These are phyloP conservation scores for Alternaria infectoria DNA, from an alignment of 2,329 filamentous ascomycete genomes.

Conservation along the genomic window DNA sequence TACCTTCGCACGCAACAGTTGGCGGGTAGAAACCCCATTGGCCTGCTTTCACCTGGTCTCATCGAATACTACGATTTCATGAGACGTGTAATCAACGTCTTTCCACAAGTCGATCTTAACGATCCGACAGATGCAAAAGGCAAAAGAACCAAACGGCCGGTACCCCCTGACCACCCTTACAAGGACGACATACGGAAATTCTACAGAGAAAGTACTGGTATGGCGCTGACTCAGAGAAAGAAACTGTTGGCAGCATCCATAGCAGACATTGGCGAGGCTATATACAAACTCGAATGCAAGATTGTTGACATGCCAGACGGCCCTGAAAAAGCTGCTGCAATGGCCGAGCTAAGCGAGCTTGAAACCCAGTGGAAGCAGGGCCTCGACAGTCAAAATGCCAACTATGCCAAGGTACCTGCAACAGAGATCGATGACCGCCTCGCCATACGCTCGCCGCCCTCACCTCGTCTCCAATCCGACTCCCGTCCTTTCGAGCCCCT, in stretches of 20 bases:
- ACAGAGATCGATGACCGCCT: constrained; percentile 39
- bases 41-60: constrained; percentile 18
- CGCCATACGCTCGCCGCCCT: constrained; percentile 23
- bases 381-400: neutral
- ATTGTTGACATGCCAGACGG: constrained; percentile 30
- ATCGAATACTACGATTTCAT: constrained; percentile 15
- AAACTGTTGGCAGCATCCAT: constrained; percentile 21
- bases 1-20: constrained; percentile 31
- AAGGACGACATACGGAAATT: constrained; percentile 7
- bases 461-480: constrained; percentile 63
- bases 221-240: neutral
- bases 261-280: constrained; percentile 32
- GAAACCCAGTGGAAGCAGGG: constrained; percentile 20
- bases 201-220: neutral
- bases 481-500: constrained; percentile 74
- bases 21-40: constrained; percentile 25
- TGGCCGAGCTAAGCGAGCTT: constrained; percentile 49
- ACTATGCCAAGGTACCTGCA: constrained; percentile 9
- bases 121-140: neutral
- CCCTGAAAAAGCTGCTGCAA: constrained; percentile 22
- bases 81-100: constrained; percentile 11
- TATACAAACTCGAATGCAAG: constrained; percentile 38
- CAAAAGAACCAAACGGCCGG: neutral
- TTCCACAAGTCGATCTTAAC: constrained; percentile 18
- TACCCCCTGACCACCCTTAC: constrained; percentile 10